Base-by-base conservation (phyloP, 2,329 filamentous ascomycete species). In the Phialophora verrucosa region DNA sequence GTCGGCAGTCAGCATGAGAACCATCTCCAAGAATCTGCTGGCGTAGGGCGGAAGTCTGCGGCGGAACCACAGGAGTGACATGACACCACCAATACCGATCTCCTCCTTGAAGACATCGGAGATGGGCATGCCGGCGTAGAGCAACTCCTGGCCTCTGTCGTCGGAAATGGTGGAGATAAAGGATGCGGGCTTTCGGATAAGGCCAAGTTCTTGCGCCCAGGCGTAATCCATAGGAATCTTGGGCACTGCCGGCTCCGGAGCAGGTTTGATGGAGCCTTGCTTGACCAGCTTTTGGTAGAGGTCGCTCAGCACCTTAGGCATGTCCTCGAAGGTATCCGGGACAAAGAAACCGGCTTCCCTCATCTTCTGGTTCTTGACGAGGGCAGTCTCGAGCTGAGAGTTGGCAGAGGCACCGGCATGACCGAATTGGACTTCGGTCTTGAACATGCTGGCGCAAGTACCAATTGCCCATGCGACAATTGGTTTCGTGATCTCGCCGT, bases 171-270 rank as follows among this genome's bases (percentile, higher is more conserved):
- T 99, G 75, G 95, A 99, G 82, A 99, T 99, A 87, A 99, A 99
- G 74, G 95, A 95, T 81, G 95, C 95, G 73, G 95, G 95, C 88
- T 99, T 99, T 85, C 95, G 94, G 86, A 99, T 95, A 75, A 99
- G 93, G 78, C 95, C 95, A 72, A 99, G 91, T 84, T 99, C 95
- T 85, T 99, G 95, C 25, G 95, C 95, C 95, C 95, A 99, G 50
- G 93, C 94, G 88, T 99, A 99, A 83, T 99, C 95, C 76, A 99
- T 96, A 77, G 95, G 95, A 79, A 99, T 99, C 91, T 99, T 99
- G 81, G 95, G 95, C 50, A 96, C 92, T 60, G 91, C 87, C 64
- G 95, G 95, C 87, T 99, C 95, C 44, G 91, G 81, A 79, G 91
- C 87, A 75, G 93, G 93, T 78, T 88, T 88, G 80, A 99, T 93